These are phyloP conservation scores for Magnaporthiopsis rhizophila DNA, from an alignment of 2,329 filamentous ascomycete species.

Conservation along the genomic window DNA sequence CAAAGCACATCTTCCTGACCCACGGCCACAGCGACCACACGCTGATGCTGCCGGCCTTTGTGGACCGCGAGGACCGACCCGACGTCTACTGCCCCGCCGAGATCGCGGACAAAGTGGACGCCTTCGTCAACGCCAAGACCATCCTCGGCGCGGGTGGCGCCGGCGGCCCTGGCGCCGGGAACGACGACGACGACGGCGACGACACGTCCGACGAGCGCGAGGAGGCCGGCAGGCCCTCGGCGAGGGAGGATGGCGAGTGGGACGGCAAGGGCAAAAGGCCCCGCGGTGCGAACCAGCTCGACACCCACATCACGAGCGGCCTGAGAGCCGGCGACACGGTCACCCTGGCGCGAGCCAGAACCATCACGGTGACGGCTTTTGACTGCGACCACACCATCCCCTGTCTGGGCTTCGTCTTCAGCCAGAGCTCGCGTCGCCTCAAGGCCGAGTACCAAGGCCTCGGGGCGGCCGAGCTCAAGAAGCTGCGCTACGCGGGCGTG, in stretches of 20 bases:
- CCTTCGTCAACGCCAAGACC: slow-evolving; percentile 30
- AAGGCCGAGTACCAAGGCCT: slow-evolving; percentile 27
- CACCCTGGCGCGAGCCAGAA: slow-evolving; percentile 25
- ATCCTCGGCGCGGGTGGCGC: slow-evolving; percentile 33
- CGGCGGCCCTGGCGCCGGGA: no score
- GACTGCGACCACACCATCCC: slow-evolving; percentile 38
- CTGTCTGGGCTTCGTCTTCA: slow-evolving; percentile 39
- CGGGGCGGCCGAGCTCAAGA: slow-evolving; percentile 27
- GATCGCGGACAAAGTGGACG: slow-evolving; percentile 30
- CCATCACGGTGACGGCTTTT: slow-evolving; percentile 33
- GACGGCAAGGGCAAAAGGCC: slow-evolving; percentile 6
- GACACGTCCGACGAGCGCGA: neutral
- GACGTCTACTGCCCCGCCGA: slow-evolving; percentile 36
- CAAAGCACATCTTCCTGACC: slow-evolving; percentile 41
- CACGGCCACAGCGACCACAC: slow-evolving; percentile 42
- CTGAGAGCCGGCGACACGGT: slow-evolving; percentile 27
- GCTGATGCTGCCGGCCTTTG: slow-evolving; percentile 33
- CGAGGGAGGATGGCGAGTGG: slow-evolving; percentile 1
- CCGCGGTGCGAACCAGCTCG: slow-evolving; percentile 12
- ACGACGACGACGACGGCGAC: neutral
- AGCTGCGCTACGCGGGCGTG: slow-evolving; percentile 28
- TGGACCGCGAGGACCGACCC: slow-evolving; percentile 34
- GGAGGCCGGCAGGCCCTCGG: neutral
- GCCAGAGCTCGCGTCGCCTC: slow-evolving; percentile 28
- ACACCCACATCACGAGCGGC: slow-evolving; percentile 32